A percentile compares a stretch with the other conserved stretches of the same genome.
These are phyloP conservation scores for Phytophthora pluvialis DNA, from an alignment of 352 stramenopile genomes.

Conservation along the genomic window DNA sequence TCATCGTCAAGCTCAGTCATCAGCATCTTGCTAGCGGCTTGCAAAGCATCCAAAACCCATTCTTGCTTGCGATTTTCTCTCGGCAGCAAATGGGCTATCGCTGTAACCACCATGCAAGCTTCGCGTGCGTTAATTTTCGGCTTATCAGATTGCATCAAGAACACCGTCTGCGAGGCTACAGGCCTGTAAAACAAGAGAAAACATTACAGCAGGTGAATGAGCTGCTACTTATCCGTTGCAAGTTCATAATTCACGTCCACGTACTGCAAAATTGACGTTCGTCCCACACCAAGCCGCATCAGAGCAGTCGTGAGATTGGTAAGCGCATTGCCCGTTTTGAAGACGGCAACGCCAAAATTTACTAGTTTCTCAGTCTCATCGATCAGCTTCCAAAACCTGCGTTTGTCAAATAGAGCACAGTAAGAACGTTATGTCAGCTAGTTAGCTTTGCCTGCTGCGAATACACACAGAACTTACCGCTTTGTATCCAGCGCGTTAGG, in stretches of 20 bases:
- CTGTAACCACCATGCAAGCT: constrained; percentile 56
- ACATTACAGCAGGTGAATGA: neutral
- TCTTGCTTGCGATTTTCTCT: constrained; percentile 56
- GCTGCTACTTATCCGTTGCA: neutral
- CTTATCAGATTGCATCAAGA: constrained; percentile 37
- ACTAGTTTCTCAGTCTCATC: constrained; percentile 66
- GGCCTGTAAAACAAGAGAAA: constrained; percentile 34
- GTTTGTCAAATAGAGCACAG: neutral
- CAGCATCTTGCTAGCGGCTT: constrained; percentile 42
- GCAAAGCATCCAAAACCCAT: constrained; percentile 59
- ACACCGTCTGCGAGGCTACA: constrained; percentile 54
- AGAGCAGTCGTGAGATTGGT: constrained; percentile 53
- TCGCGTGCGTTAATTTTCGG: constrained; percentile 45
- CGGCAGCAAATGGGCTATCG: constrained; percentile 53
- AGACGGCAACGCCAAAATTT: constrained; percentile 65
- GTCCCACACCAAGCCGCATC: constrained; percentile 63
- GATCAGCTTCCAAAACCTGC: constrained; percentile 74
- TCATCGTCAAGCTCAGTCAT: constrained; percentile 33
- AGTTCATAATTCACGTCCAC: constrained; percentile 17
- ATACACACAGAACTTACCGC: constrained; percentile 31
- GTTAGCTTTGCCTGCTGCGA: neutral
- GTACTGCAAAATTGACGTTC: constrained; percentile 64
- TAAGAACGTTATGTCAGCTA: neutral
- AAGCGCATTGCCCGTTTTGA: constrained; percentile 52
- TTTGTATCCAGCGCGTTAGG: constrained; percentile 51